These are phyloP conservation scores for Hygrophorus pudorinus DNA, from an alignment of 768 basidiomycete genomes.

Conservation along the genomic window DNA sequence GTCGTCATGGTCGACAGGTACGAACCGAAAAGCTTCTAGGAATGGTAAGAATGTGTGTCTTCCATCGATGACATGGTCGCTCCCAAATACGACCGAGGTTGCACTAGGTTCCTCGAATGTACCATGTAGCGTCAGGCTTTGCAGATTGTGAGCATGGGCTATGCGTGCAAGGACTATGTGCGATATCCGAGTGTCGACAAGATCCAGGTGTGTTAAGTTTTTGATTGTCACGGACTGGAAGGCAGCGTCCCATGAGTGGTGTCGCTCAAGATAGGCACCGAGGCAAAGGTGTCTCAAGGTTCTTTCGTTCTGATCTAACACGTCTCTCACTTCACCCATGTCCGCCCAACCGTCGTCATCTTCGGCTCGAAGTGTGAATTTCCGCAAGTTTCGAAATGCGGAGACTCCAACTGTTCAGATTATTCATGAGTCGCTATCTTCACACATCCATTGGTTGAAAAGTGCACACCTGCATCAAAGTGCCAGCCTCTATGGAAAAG, in stretches of 20 bases:
- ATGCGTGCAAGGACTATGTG: slow-evolving; percentile 54
- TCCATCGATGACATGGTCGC: slow-evolving; percentile 50
- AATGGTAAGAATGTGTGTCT: slow-evolving; percentile 52
- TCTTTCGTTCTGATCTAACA: slow-evolving; percentile 48
- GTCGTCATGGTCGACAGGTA: slow-evolving; percentile 55
- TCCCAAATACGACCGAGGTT: slow-evolving; percentile 49
- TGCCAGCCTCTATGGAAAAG: slow-evolving; percentile 48
- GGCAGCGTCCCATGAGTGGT: slow-evolving; percentile 58
- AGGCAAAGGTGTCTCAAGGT: slow-evolving; percentile 55
- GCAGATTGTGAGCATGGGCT: slow-evolving; percentile 49
- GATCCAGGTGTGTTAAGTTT: slow-evolving; percentile 59
- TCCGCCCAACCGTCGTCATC: slow-evolving; percentile 65
- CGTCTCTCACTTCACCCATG: slow-evolving; percentile 56
- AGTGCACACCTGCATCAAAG: slow-evolving; percentile 44
- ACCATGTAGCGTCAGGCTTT: slow-evolving; percentile 56
- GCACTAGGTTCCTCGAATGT: slow-evolving; percentile 50
- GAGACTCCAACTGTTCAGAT: slow-evolving; percentile 33
- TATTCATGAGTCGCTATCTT: too few relatives aligned
- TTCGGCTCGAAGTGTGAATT: slow-evolving; percentile 60
- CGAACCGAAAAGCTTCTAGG: slow-evolving; percentile 52
- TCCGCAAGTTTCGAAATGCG: slow-evolving; percentile 46
- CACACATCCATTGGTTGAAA: too few relatives aligned
- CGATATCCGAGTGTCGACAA: slow-evolving; percentile 61
- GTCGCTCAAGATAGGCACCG: slow-evolving; percentile 56
- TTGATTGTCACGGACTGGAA: slow-evolving; percentile 56